Percentiles rank a stretch among this genome's conserved stretches.
phyloP scores from a whole-genome alignment of 208 protist genomes.

The Crithidia brevicula region DNA sequence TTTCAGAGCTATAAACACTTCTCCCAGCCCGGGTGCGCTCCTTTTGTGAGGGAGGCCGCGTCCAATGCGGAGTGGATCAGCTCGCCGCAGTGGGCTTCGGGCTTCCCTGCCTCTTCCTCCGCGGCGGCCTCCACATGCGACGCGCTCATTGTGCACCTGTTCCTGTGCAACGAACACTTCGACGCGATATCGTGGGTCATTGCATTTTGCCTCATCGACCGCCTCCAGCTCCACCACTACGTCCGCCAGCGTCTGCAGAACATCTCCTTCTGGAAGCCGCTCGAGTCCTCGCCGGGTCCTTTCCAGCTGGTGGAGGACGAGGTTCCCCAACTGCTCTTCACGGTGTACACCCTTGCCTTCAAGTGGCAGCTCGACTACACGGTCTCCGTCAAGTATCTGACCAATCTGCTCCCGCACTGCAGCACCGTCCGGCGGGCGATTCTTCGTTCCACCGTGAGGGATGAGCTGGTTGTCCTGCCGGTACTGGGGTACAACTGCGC shows the following conservation, averaged over 20 bases:
- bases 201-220: slow-evolving; percentile 77
- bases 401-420: slow-evolving; percentile 48
- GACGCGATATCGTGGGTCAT: slow-evolving; percentile 72
- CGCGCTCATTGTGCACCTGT: slow-evolving; percentile 69
- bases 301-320: slow-evolving; percentile 8
- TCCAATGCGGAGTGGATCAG: not conserved
- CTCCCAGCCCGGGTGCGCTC: slow-evolving; percentile 24
- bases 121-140: slow-evolving; percentile 23
- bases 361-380: slow-evolving; percentile 82
- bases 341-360: slow-evolving; percentile 64
- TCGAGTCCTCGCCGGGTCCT: not conserved
- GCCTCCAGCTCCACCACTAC: slow-evolving; percentile 57
- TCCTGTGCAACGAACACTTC: slow-evolving; percentile 48
- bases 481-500: slow-evolving; percentile 59
- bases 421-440: slow-evolving; percentile 20
- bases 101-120: slow-evolving; percentile 6
- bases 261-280: slow-evolving; percentile 22
- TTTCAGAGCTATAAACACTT: slow-evolving; percentile 38
- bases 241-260: slow-evolving; percentile 35
- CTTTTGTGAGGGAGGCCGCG: slow-evolving; percentile 21
- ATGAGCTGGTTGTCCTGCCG: slow-evolving; percentile 42
- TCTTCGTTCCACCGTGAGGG: slow-evolving; percentile 15
- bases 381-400: slow-evolving; percentile 59
- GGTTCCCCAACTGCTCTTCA: slow-evolving; percentile 53
- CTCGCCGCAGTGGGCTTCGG: slow-evolving; percentile 32